These are phyloP conservation scores for Crucihimalaya himalaica DNA, from an alignment of 345 rosid genomes.

Conservation along the genomic window DNA sequence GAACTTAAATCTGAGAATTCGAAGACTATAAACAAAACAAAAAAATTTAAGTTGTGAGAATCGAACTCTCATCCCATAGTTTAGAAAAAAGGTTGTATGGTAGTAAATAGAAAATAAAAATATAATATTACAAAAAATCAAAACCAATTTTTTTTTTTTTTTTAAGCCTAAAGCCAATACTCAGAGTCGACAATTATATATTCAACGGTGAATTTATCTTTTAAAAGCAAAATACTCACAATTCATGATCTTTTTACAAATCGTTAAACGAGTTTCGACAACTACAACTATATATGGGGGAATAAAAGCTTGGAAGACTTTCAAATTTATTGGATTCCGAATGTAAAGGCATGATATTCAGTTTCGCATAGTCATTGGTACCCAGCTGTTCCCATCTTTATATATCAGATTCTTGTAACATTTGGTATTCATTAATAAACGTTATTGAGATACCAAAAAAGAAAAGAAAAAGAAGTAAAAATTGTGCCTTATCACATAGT, in stretches of 20 bases:
- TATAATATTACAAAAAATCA: too few species aligned
- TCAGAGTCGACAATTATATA: neutral
- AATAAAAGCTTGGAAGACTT: neutral
- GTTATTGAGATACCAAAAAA: neutral
- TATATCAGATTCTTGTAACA: neutral
- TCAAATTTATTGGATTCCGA: neutral
- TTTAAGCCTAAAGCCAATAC: neutral
- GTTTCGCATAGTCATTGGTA: neutral
- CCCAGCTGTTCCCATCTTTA: neutral
- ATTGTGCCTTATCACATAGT: conserved; percentile 7
- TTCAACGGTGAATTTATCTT: neutral
- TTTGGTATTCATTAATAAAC: neutral
- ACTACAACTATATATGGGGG: neutral
- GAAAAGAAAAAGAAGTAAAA: neutral
- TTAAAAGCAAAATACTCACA: neutral
- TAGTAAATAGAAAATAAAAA: neutral
- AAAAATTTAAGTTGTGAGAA: too few species aligned
- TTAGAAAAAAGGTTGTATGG: too few species aligned
- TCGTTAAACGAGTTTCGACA: neutral
- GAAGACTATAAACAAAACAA: too few species aligned
- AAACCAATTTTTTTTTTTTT: neutral
- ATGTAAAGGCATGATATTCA: neutral
- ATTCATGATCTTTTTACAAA: neutral
- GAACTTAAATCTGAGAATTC: too few species aligned
- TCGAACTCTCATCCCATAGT: too few species aligned